Conservation (phyloP, 805 yeast species). For the Ogataea thermomethanolica region DNA sequence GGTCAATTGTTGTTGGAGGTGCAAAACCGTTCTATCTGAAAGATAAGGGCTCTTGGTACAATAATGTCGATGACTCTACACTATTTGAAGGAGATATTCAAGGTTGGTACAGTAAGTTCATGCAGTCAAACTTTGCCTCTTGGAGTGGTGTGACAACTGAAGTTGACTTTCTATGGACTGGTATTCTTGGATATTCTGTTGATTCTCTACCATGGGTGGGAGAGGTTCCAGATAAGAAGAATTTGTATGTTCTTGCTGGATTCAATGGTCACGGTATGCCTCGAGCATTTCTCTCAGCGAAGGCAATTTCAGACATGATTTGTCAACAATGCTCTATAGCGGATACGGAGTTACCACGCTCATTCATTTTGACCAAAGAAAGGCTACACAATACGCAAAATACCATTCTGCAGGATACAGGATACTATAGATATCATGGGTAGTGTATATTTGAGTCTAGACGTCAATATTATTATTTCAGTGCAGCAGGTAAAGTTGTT, state of each 20-base stretch:
- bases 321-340: slow-evolving; percentile 1
- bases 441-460: no score
- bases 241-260: slow-evolving; percentile 39
- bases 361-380: slow-evolving; percentile 12
- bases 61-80: slow-evolving; percentile 36
- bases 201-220: slow-evolving; percentile 43
- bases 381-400: slow-evolving; percentile 12
- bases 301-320: slow-evolving; percentile 34
- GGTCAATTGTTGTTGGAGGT: slow-evolving; percentile 37
- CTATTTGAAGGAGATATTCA: slow-evolving; percentile 25
- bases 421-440: slow-evolving; percentile 17
- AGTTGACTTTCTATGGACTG: slow-evolving; percentile 37
- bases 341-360: slow-evolving; percentile 11
- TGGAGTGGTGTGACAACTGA: slow-evolving; percentile 29
- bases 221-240: slow-evolving; percentile 27
- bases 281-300: slow-evolving; percentile 38
- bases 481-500: no score
- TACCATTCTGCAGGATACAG: slow-evolving; percentile 12
- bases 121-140: slow-evolving; percentile 31
- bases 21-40: slow-evolving; percentile 27
- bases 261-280: slow-evolving; percentile 52
- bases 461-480: no score
- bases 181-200: slow-evolving; percentile 42
- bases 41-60: slow-evolving; percentile 27
- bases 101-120: slow-evolving; percentile 26